Conservation (phyloP, 768 basidiomycete species). For the Suillus subalutaceus region DNA sequence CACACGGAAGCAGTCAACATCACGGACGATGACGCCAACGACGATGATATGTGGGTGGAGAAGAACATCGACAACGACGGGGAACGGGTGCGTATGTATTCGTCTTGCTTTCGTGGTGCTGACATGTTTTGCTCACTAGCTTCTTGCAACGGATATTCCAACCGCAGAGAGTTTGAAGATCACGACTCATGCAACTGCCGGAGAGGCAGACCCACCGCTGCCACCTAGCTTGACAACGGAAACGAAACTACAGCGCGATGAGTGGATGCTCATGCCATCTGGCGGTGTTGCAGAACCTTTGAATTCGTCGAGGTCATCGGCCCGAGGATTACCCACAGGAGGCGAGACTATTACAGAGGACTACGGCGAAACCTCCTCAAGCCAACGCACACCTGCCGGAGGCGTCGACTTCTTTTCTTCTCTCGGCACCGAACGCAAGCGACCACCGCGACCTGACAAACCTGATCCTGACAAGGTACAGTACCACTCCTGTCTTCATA, state of each 20-base stretch:
- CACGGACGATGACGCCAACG: slow-evolving; percentile 73
- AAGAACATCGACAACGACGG: slow-evolving; percentile 83
- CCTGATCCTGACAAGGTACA: slow-evolving; percentile 74
- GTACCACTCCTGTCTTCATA: slow-evolving; percentile 16
- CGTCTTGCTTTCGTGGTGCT: slow-evolving; percentile 5
- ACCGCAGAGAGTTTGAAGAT: slow-evolving; percentile 72
- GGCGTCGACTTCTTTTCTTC: slow-evolving; percentile 88
- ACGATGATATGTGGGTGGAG: slow-evolving; percentile 84
- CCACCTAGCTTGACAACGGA: slow-evolving; percentile 51
- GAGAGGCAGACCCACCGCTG: slow-evolving; percentile 48
- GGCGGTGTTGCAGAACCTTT: slow-evolving; percentile 28
- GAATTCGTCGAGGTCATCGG: slow-evolving; percentile 33
- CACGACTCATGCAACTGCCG: slow-evolving; percentile 56
- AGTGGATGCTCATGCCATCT: slow-evolving; percentile 84
- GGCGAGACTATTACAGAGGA: slow-evolving; percentile 66
- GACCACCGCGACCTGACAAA: slow-evolving; percentile 57
- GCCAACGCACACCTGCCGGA: slow-evolving; percentile 52
- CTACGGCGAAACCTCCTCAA: slow-evolving; percentile 55
- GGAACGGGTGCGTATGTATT: slow-evolving; percentile 56
- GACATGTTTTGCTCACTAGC: slow-evolving; percentile 38
- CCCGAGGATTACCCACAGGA: slow-evolving; percentile 27
- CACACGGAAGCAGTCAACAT: slow-evolving; percentile 39
- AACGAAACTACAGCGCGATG: slow-evolving; percentile 65
- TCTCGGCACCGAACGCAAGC: slow-evolving; percentile 80
- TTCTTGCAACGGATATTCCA: slow-evolving; percentile 74